phyloP scores from a whole-genome alignment of 495 filamentous ascomycete genomes.

The Darksidea phi region DNA sequence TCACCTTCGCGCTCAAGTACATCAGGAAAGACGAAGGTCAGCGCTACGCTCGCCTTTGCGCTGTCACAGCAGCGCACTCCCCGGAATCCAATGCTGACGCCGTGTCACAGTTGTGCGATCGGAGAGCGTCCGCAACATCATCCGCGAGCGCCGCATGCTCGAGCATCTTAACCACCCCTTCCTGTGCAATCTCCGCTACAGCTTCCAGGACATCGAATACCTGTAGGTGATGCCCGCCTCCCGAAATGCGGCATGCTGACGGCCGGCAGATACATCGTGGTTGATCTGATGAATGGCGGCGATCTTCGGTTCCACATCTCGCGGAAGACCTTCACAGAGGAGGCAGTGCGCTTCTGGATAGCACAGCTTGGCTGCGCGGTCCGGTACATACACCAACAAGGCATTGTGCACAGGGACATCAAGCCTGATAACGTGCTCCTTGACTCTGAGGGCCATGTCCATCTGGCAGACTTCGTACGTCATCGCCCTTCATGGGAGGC shows the following conservation, averaged over 20 bases:
- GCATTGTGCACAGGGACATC: constrained; percentile 93
- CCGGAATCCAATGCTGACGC: constrained; percentile 31
- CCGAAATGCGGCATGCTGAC: constrained; percentile 15
- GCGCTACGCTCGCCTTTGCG: constrained; percentile 34
- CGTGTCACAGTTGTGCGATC: constrained; percentile 78
- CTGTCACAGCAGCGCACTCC: constrained; percentile 6
- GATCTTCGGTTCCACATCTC: constrained; percentile 98
- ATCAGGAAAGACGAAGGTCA: constrained; percentile 98
- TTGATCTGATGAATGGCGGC: constrained; percentile 97
- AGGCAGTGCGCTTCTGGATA: constrained; percentile 95
- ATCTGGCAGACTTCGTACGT: constrained; percentile 94
- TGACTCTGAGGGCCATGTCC: constrained; percentile 91
- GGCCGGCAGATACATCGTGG: constrained; percentile 81
- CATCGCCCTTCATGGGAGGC: constrained; percentile 19
- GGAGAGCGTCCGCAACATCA: constrained; percentile 96
- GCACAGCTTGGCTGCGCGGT: constrained; percentile 90
- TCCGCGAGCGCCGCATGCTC: constrained; percentile 94
- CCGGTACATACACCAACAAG: constrained; percentile 84
- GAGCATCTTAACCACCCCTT: constrained; percentile 97
- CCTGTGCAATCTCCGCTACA: constrained; percentile 97
- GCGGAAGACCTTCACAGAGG: constrained; percentile 95
- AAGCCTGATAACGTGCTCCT: constrained; percentile 97
- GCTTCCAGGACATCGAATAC: constrained; percentile 98
- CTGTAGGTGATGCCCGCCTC: constrained; percentile 63
- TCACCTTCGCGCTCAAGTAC: constrained; percentile 95